Conservation (phyloP, 2,329 filamentous ascomycete genomes). For the Balansia obtecta region DNA sequence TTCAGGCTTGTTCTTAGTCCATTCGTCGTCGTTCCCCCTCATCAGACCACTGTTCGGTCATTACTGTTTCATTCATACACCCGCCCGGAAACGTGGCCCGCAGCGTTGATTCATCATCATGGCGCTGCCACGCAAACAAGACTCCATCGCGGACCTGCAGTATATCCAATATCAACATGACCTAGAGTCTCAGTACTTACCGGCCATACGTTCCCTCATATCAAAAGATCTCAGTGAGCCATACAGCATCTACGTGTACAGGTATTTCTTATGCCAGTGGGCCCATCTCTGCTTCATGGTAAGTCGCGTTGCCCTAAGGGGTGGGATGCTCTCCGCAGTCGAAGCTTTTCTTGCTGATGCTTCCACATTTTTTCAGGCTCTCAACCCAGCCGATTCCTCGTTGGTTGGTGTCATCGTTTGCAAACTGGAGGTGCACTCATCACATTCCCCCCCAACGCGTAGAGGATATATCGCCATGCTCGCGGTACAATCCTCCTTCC, state of each 20-base stretch:
- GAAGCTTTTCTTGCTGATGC: background rate
- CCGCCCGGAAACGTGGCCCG: background rate
- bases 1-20: background rate
- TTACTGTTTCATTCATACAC: background rate
- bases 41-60: background rate
- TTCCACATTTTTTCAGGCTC: conserved; percentile 29
- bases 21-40: background rate
- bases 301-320: conserved; percentile 2
- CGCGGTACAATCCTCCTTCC: conserved; percentile 69
- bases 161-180: conserved; percentile 52
- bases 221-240: conserved; percentile 94
- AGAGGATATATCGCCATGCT: conserved; percentile 98
- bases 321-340: background rate
- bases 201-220: conserved; percentile 82
- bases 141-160: conserved; percentile 34
- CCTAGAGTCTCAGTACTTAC: conserved; percentile 54
- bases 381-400: conserved; percentile 45
- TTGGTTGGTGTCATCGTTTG: conserved; percentile 88
- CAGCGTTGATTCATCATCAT: conserved; percentile 12
- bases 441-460: conserved; percentile 59
- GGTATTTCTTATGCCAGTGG: conserved; percentile 98
- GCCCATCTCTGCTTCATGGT: conserved; percentile 95
- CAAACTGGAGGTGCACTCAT: conserved; percentile 83
- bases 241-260: conserved; percentile 98
- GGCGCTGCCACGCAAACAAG: conserved; percentile 20